Percentiles rank a stretch among this genome's conserved stretches.
Conservation (phyloP, 768 basidiomycete species). For the Serendipita sp. region DNA sequence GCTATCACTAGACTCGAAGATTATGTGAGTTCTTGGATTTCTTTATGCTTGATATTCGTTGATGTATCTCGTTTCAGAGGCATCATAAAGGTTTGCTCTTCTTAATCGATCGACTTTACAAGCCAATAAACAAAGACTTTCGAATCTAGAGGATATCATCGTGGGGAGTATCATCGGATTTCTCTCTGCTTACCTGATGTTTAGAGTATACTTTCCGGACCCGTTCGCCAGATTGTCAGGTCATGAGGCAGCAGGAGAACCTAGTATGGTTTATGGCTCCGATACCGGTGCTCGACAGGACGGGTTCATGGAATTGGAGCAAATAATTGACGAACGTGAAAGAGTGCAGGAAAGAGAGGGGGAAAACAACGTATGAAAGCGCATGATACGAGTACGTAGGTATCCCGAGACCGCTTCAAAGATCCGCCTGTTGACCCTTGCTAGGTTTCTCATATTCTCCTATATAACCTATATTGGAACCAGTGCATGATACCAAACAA, state of each 20-base stretch:
- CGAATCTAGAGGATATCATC: conserved; percentile 51
- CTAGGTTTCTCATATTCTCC: no score
- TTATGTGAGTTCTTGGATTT: conserved; percentile 30
- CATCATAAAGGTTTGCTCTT: conserved; percentile 4
- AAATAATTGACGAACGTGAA: not conserved
- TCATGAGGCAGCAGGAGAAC: not conserved
- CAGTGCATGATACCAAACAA: no score
- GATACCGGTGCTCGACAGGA: not conserved
- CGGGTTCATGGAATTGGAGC: not conserved
- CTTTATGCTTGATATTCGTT: not conserved
- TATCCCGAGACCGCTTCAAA: no score
- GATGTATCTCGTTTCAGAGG: conserved; percentile 1
- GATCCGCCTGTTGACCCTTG: no score
- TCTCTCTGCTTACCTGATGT: conserved; percentile 31
- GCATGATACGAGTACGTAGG: no score
- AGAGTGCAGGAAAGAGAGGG: not conserved
- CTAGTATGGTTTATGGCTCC: not conserved
- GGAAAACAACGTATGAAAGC: not conserved
- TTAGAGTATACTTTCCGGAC: conserved; percentile 49
- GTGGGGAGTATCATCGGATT: conserved; percentile 45
- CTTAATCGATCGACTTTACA: conserved; percentile 30
- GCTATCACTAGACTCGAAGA: conserved; percentile 48
- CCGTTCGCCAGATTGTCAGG: conserved; percentile 28
- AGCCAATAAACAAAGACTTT: not conserved
- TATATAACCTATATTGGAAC: no score